A percentile compares a stretch with the other conserved stretches of the same genome.
These are phyloP conservation scores for button mushroom (Agaricus bisporus) DNA, from an alignment of 768 basidiomycete genomes.

Conservation along the genomic window DNA sequence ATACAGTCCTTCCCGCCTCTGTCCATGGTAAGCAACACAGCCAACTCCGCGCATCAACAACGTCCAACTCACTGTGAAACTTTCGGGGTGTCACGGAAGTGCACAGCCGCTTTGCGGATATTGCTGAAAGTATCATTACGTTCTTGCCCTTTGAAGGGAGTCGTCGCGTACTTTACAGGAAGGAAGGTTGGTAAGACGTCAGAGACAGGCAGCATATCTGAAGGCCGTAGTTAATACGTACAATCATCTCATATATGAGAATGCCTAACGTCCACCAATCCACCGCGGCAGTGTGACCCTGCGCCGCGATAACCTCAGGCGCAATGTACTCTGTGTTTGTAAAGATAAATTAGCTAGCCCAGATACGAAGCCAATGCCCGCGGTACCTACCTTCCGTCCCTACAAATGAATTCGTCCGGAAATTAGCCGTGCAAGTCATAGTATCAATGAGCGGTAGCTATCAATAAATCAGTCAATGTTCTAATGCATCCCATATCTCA, in stretches of 20 bases:
- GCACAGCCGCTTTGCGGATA: slow-evolving; percentile 80
- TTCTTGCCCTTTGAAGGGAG: slow-evolving; percentile 96
- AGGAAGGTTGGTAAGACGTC: slow-evolving; percentile 19
- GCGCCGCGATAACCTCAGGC: slow-evolving; percentile 94
- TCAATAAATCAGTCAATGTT: slow-evolving; percentile 13
- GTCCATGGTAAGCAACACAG: slow-evolving; percentile 15
- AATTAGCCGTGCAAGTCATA: slow-evolving; percentile 94
- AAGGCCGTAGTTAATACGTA: slow-evolving; percentile 45
- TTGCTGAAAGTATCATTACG: slow-evolving; percentile 95
- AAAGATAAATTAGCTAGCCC: slow-evolving; percentile 4
- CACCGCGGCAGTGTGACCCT: slow-evolving; percentile 96
- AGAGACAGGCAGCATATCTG: slow-evolving; percentile 30
- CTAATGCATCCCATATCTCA: slow-evolving; percentile 4
- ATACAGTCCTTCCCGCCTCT: slow-evolving; percentile 77
- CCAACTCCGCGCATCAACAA: slow-evolving; percentile 21
- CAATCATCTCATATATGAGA: slow-evolving; percentile 98
- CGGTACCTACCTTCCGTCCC: slow-evolving; percentile 84
- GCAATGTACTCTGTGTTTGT: slow-evolving; percentile 86
- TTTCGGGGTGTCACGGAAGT: slow-evolving; percentile 82
- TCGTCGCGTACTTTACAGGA: slow-evolving; percentile 81
- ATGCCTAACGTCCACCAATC: slow-evolving; percentile 99
- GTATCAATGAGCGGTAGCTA: slow-evolving; percentile 94
- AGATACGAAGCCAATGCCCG: slow-evolving; percentile 13
- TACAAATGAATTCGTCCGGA: slow-evolving; percentile 98
- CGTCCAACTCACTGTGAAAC: slow-evolving; percentile 35